Conservation (phyloP, 2,329 filamentous ascomycete genomes). For the Penicillium hordei region DNA sequence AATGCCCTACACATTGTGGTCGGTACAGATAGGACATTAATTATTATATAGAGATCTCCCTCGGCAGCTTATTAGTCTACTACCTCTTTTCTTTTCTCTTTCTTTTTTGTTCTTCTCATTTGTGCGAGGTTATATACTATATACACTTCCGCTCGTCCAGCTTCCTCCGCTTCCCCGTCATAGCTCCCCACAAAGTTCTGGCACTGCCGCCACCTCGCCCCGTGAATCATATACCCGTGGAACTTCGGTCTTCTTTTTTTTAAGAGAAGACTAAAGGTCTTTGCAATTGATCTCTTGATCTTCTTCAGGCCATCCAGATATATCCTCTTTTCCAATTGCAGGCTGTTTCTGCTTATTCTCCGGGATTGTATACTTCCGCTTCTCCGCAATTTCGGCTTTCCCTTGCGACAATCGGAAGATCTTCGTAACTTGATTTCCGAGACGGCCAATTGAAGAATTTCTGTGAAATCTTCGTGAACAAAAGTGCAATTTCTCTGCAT, state of each 20-base stretch:
- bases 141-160: conserved; percentile 41
- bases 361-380: conserved; percentile 37
- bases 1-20: not conserved
- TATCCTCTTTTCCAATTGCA: not conserved
- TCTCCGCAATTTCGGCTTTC: conserved; percentile 33
- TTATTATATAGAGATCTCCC: conserved; percentile 14
- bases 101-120: not conserved
- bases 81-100: conserved; percentile 2
- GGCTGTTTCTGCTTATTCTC: conserved; percentile 8
- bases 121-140: conserved; percentile 12
- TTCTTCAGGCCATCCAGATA: not conserved
- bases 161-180: conserved; percentile 40
- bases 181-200: conserved; percentile 30
- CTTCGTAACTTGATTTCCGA: conserved; percentile 5
- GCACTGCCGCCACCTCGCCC: conserved; percentile 27
- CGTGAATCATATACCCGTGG: conserved; percentile 19
- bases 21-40: conserved; percentile 1
- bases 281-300: not conserved
- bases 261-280: not conserved
- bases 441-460: not conserved
- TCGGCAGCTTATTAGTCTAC: conserved; percentile 4
- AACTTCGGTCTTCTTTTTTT: not conserved
- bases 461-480: conserved; percentile 1
- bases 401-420: conserved; percentile 19
- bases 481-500: conserved; percentile 5